Conservation (phyloP, 2,329 filamentous ascomycete species). For the Xylaria sp. region DNA sequence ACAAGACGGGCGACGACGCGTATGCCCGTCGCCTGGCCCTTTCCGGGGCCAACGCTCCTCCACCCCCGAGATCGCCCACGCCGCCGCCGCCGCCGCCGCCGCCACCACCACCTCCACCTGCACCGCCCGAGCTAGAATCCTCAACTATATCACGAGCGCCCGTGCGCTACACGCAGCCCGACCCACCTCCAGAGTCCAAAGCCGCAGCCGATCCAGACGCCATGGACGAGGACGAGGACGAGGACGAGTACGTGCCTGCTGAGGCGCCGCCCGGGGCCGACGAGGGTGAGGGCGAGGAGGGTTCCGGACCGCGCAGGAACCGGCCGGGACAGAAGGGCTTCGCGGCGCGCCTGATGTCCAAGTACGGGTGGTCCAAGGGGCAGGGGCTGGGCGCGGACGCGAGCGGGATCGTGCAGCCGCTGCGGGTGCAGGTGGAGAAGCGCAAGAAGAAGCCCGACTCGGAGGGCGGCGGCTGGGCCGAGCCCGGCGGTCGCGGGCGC, state of each 20-base stretch:
- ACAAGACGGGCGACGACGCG: slow-evolving; percentile 69
- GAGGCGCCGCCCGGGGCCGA: slow-evolving; percentile 13
- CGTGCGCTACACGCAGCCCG: slow-evolving; percentile 67
- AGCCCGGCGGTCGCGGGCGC: slow-evolving; percentile 70
- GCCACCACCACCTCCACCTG: slow-evolving; percentile 42
- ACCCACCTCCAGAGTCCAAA: slow-evolving; percentile 51
- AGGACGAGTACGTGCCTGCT: slow-evolving; percentile 36
- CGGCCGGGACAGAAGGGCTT: slow-evolving; percentile 83
- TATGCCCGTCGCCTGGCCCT: slow-evolving; percentile 66
- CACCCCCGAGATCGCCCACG: slow-evolving; percentile 29
- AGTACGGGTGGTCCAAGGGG: slow-evolving; percentile 92
- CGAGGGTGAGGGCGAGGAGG: slow-evolving; percentile 8
- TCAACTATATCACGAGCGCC: slow-evolving; percentile 76
- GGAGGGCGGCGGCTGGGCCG: slow-evolving; percentile 77
- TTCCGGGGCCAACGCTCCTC: slow-evolving; percentile 45
- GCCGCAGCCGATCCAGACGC: slow-evolving; percentile 41
- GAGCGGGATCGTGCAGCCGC: slow-evolving; percentile 80
- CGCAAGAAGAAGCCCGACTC: slow-evolving; percentile 77
- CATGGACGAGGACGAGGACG: slow-evolving; percentile 40
- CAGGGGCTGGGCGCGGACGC: slow-evolving; percentile 81
- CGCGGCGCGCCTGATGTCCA: slow-evolving; percentile 84
- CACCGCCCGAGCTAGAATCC: slow-evolving; percentile 43
- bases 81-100: slow-evolving; percentile 36
- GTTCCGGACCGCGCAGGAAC: slow-evolving; percentile 53
- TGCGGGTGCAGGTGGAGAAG: slow-evolving; percentile 85